Conservation (phyloP, 306 rosid genomes). For the Crataegus laevigata region DNA sequence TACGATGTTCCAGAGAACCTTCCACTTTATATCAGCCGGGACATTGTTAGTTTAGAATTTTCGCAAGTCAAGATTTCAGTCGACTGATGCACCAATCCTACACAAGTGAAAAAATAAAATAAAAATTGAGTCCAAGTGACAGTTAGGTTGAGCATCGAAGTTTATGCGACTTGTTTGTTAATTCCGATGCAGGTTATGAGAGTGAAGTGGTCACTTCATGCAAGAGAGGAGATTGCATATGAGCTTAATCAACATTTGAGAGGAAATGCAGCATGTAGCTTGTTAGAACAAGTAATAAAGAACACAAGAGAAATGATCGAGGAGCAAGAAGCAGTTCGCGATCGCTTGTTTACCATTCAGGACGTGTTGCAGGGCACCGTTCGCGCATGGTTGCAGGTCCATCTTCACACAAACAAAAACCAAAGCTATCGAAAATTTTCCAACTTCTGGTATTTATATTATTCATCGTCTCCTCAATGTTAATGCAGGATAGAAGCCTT, state of each 20-base stretch:
- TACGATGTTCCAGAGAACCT: too few relatives aligned
- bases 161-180: neutral
- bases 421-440: too few relatives aligned
- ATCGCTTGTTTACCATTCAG: conserved; percentile 86
- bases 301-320: conserved; percentile 82
- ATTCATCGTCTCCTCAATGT: neutral
- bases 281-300: conserved; percentile 59
- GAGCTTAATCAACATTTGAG: conserved; percentile 82
- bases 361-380: conserved; percentile 91
- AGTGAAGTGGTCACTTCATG: conserved; percentile 97
- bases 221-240: conserved; percentile 79
- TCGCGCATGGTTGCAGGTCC: conserved; percentile 96
- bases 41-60: too few relatives aligned
- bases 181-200: conserved; percentile 72
- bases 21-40: too few relatives aligned
- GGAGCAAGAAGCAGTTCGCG: conserved; percentile 98
- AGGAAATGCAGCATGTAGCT: conserved; percentile 49
- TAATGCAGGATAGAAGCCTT: conserved; percentile 79
- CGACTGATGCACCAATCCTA: too few relatives aligned
- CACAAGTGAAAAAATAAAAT: too few relatives aligned
- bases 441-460: too few relatives aligned
- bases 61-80: too few relatives aligned
- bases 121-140: neutral
- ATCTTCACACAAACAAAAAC: neutral
- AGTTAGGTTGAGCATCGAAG: neutral